phyloP scores from a whole-genome alignment of 495 filamentous ascomycete genomes.

The Tuber brumale region DNA sequence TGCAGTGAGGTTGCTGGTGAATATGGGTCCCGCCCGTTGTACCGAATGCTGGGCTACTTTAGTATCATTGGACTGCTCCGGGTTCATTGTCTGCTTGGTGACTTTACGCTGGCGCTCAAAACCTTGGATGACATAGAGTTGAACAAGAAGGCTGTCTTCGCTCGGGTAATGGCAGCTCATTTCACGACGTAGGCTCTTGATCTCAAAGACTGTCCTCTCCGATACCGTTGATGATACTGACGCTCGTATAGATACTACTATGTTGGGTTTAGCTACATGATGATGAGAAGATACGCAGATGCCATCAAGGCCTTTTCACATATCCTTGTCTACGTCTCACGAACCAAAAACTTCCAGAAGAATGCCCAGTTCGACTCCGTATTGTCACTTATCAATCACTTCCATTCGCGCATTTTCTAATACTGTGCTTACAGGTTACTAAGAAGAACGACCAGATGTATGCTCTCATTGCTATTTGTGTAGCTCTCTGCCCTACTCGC shows the following conservation, averaged over 20 bases:
- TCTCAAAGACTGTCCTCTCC: not conserved
- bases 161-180: constrained; percentile 97
- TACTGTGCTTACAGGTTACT: constrained; percentile 52
- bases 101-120: constrained; percentile 97
- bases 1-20: constrained; percentile 73
- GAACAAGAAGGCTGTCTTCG: constrained; percentile 99
- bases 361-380: constrained; percentile 81
- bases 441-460: constrained; percentile 99
- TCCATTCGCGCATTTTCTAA: not conserved
- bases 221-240: not conserved
- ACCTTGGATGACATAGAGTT: constrained; percentile 98
- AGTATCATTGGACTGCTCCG: constrained; percentile 95
- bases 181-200: constrained; percentile 63
- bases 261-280: constrained; percentile 99
- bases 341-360: constrained; percentile 99
- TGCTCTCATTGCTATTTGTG: constrained; percentile 95
- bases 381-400: not conserved
- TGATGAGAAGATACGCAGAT: constrained; percentile 98
- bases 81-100: constrained; percentile 91
- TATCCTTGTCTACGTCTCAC: constrained; percentile 96
- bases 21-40: constrained; percentile 84
- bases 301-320: constrained; percentile 99
- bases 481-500: constrained; percentile 91
- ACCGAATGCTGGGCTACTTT: constrained; percentile 98
- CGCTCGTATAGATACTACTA: constrained; percentile 69